Percentiles rank a stretch among this genome's conserved stretches.
Conservation (phyloP, 345 rosid genomes). For the Clarkia xantiana region DNA sequence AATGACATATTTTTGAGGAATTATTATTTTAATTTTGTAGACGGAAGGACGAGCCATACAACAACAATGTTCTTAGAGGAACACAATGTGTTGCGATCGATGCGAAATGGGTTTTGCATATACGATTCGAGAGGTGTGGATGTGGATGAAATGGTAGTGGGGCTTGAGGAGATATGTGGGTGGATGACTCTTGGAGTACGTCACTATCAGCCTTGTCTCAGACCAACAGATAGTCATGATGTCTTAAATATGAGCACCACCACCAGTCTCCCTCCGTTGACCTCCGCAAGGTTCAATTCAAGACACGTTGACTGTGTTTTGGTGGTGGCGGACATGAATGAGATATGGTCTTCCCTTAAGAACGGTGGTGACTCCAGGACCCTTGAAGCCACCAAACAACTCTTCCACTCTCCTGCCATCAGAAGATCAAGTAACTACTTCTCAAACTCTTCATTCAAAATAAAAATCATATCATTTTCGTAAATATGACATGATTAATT, state of each 20-base stretch:
- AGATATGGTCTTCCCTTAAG: conserved; percentile 26
- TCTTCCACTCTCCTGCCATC: conserved; percentile 28
- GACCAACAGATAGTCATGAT: conserved; percentile 27
- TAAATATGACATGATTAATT: too few species aligned
- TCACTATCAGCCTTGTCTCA: conserved; percentile 36
- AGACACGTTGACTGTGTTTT: conserved; percentile 33
- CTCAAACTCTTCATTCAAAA: not conserved
- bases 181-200: conserved; percentile 45
- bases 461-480: not conserved
- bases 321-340: conserved; percentile 36
- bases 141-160: conserved; percentile 15
- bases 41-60: conserved; percentile 14
- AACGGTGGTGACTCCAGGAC: conserved; percentile 27
- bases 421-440: conserved; percentile 33
- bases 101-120: conserved; percentile 35
- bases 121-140: conserved; percentile 41
- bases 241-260: too few species aligned
- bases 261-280: conserved; percentile 2
- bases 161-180: conserved; percentile 26
- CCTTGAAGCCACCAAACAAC: conserved; percentile 27
- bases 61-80: conserved; percentile 41
- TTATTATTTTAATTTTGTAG: conserved; percentile 8
- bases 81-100: conserved; percentile 44
- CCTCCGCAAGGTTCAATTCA: conserved; percentile 24
- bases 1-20: too few species aligned